A percentile compares a stretch with the other conserved stretches of the same genome.
These are phyloP conservation scores for Daldinia sp. DNA, from an alignment of 2,329 filamentous ascomycete species.

Conservation along the genomic window DNA sequence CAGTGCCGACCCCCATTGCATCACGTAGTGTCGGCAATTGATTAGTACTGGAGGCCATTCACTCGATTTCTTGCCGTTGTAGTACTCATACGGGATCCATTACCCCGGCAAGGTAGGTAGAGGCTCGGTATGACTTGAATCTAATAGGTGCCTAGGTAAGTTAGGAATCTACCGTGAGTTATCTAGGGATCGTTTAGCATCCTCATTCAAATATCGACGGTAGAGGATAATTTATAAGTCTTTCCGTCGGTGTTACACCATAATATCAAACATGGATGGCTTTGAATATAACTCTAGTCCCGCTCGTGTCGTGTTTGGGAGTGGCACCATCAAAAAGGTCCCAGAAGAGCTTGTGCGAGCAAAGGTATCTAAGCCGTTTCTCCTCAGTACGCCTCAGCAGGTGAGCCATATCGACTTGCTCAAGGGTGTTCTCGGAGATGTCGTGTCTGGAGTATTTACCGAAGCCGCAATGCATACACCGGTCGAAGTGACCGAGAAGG, in stretches of 20 bases:
- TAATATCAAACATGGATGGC: conserved; percentile 52
- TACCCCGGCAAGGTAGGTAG: conserved; percentile 16
- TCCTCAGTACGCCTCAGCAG: conserved; percentile 66
- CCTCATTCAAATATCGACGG: background rate
- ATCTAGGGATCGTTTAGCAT: background rate
- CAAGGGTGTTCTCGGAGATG: conserved; percentile 35
- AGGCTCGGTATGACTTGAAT: background rate
- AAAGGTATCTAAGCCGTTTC: conserved; percentile 58
- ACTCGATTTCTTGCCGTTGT: background rate
- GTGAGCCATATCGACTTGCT: conserved; percentile 51
- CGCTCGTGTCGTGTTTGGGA: conserved; percentile 62
- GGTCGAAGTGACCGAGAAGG: conserved; percentile 52
- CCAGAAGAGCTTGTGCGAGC: conserved; percentile 54
- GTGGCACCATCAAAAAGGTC: conserved; percentile 59
- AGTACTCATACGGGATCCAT: conserved; percentile 7
- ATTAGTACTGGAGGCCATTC: conserved; percentile 20
- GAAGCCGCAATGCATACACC: conserved; percentile 72
- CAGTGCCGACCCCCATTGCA: conserved; percentile 23
- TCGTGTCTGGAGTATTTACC: conserved; percentile 53
- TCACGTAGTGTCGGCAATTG: conserved; percentile 32
- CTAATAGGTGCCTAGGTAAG: no score
- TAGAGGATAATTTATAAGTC: no score
- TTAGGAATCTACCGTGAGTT: background rate
- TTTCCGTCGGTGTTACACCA: background rate
- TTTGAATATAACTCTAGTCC: conserved; percentile 66